phyloP scores from a whole-genome alignment of 352 stramenopile species.

The Phytophthora macrochlamydospora region DNA sequence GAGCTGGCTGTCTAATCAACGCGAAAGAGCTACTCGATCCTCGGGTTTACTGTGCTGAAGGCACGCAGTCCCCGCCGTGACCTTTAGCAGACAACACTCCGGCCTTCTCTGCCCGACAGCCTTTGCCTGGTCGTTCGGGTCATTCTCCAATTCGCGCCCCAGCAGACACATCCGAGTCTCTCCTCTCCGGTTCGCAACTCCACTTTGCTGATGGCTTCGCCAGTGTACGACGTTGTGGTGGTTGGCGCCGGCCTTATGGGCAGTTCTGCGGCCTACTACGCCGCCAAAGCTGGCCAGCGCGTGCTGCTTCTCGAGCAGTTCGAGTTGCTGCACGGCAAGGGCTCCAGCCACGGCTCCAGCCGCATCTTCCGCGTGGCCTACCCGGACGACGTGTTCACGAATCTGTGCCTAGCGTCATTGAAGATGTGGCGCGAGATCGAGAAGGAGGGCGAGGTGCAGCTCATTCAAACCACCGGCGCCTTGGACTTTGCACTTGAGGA shows the following conservation, averaged over 20 bases:
- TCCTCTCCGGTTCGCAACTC: not conserved
- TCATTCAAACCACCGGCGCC: slow-evolving; percentile 69
- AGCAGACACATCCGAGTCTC: not conserved
- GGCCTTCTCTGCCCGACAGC: too few relatives aligned
- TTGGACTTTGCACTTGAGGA: slow-evolving; percentile 48
- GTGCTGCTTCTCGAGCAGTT: slow-evolving; percentile 84
- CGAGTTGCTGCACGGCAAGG: slow-evolving; percentile 56
- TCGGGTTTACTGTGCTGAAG: too few relatives aligned
- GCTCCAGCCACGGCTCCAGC: slow-evolving; percentile 78
- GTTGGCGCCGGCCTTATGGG: slow-evolving; percentile 72
- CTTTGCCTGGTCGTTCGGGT: too few relatives aligned
- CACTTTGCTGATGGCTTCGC: slow-evolving; percentile 14
- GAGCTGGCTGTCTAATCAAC: too few relatives aligned
- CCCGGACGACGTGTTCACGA: slow-evolving; percentile 69
- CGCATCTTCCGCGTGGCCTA: slow-evolving; percentile 88
- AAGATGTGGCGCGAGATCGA: slow-evolving; percentile 65
- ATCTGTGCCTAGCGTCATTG: slow-evolving; percentile 65
- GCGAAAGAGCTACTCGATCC: too few relatives aligned
- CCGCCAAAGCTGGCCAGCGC: slow-evolving; percentile 43
- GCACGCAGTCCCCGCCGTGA: too few relatives aligned
- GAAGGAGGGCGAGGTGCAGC: slow-evolving; percentile 31
- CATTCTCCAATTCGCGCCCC: too few relatives aligned
- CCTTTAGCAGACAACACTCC: too few relatives aligned
- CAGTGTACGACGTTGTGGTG: slow-evolving; percentile 52
- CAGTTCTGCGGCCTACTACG: slow-evolving; percentile 62